Base-by-base conservation (phyloP, 2,329 filamentous ascomycete genomes). In the Cordyceps fumosorosea region DNA sequence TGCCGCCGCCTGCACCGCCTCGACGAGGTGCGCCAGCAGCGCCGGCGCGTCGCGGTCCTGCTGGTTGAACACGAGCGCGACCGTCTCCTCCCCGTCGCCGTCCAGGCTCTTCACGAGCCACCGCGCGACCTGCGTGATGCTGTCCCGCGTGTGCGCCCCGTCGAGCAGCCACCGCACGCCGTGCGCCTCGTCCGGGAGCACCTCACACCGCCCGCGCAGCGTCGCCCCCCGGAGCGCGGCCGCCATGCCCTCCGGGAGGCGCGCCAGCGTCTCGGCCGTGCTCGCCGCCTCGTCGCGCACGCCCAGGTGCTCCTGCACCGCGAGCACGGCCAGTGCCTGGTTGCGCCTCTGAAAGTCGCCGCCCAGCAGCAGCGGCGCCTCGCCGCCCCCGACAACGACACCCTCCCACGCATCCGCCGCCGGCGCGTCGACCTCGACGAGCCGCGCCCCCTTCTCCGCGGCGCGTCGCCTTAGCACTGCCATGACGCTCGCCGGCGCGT, bases 41-140 rank as follows among this genome's bases (percentile, higher is more conserved):
- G 82, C 78, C 4, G 78, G 76, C 5, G 90, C 89, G 69, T 96
- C 87, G 37, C 92, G 85, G 11, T 91, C 91, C 71, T 96, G 91
- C 74, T 97, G 93, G 74, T 97, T 97, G 80, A 98, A 98, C 54
- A 98, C 82, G 52, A 98, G 77, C 0, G 90, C 78, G 51, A 78
- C 74, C 29, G 66, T 58, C 8, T 71, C 70, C 0, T 65, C 63
- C 32, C 11, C 5, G 14, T 32, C 50, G 0, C 65, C 47, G 8
- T 62, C 70, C n/a, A 81, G 69, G 54, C 80, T 76, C 8, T 75
- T 75, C 1, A 83, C 84, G 69, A 93, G 93, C 93, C 93, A 97
- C 66, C 79, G 80, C 3, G 86, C 90, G 12, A 89, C 89, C 48
- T 90, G 82, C 58, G 85, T 81, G 65, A 97, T 85, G 68, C 91